Evolutionary conservation across 805 yeast genomes (phyloP), one percentile per base, ranked within the genome.

Genomic region (Yarrowia osloensis): DNA sequence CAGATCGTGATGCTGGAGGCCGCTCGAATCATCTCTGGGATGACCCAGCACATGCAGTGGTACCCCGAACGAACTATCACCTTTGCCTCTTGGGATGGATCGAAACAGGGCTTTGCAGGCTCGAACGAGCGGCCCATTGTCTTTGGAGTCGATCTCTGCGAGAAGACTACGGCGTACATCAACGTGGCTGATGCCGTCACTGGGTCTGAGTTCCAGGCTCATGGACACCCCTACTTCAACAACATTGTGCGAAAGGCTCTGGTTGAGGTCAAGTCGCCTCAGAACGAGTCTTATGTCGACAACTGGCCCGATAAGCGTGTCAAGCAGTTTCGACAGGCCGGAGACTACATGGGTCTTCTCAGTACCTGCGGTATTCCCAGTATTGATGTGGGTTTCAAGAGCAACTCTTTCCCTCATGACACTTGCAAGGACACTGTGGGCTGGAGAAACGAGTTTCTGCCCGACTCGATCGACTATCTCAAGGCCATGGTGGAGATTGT

Each of bases 31-130:
- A 85, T 92, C 66, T 85, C 90, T 22, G 81, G 85, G 29, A 78
- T 92, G 75, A 86, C 84, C 68, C 81, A 85, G 65, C 80, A 86
- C 40, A 83, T 82, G 71, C 85, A 87, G 68, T 93, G 98, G 98
- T 79, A 81, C 54, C 98, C 98, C 0, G 76, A 91, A 44, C 83
- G 98, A 75, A 82, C 93, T 3, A 87, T 93, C 15, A 88, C 88
- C 73, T 92, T 93, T 77, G 85, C 86, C 0, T 90, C 97, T 0
- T 91, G 89, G 79, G 96, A 93, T 72, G 97, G 90, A 0, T 79
- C 89, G 0, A 86, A 87, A 69, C 91, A 88, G 73, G 92, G 92
- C 74, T 78, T 82, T 70, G 97, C 95, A 0, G 98, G 98, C 0
- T 82, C 90, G n/a, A 82, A 92, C 0, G 94, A 89, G 72, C 86